Evolutionary conservation across 805 yeast genomes (phyloP), one percentile per base, ranked within the genome.

Genomic region (Nematodospora valgi): DNA sequence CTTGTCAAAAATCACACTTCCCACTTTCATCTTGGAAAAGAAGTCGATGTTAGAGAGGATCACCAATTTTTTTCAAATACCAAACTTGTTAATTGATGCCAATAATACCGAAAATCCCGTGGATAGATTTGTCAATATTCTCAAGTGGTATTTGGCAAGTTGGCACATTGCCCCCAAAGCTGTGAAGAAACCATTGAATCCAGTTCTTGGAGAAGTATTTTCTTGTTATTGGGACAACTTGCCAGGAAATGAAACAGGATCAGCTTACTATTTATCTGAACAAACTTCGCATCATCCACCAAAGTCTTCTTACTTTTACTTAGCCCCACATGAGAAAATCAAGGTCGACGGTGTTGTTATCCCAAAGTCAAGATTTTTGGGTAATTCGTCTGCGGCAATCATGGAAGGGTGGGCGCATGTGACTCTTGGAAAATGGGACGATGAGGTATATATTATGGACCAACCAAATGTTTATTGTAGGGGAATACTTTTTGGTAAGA

Each of bases 231-330:
- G 98, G 98, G 93, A 88, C 49, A 63, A 87, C 30, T 79, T 89
- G 8, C 77, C 83, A 33, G 74, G 70, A 20, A 77, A 72, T 20
- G 56, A 72, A 4, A 73, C 73, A 34, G n/a, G n/a, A n/a, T n/a
- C n/a, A n/a, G 95, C 96, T 0, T 91, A 75, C 56, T 93, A 91
- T 57, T 61, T 91, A 14, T 72, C 97, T 1, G 98, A 93, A 58
- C 98, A 93, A 59, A 89, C 97, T 0, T 85, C 95, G 21, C 98
- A 93, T 53, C 98, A 93, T 56, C 98, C 98, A n/a, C 98, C 98
- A 10, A 84, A 93, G 56, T 86, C 96, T 0, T 82, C 95, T 0
- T 93, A 91, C 59, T 93, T 88, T 54, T 93, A 86, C 56, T 68
- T 82, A 60, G 74, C 86, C 23, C 98, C 98, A 0, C 83, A 78